These are phyloP conservation scores for Cucumis hystrix DNA, from an alignment of 306 rosid genomes.

Conservation along the genomic window DNA sequence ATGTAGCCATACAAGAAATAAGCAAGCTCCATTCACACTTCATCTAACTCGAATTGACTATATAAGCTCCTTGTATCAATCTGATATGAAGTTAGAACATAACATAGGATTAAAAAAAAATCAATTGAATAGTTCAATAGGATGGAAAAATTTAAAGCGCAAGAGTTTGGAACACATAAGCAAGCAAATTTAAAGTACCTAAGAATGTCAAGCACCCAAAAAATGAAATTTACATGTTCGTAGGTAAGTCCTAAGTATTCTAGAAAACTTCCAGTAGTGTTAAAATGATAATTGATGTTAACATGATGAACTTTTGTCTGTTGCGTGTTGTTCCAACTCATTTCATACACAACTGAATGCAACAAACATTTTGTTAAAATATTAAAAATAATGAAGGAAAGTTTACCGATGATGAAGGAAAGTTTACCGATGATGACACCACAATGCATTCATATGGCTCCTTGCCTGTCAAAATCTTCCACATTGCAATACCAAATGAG, in stretches of 20 bases:
- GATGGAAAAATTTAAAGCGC: neutral
- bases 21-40: too few species aligned
- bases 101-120: neutral
- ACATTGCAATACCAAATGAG: too few species aligned
- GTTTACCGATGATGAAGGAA: too few species aligned
- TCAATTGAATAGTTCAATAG: neutral
- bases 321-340: slow-evolving; percentile 79
- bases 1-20: too few species aligned
- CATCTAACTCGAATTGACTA: too few species aligned
- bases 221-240: slow-evolving; percentile 94
- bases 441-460: too few species aligned
- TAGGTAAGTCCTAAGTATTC: slow-evolving; percentile 93
- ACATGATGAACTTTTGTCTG: slow-evolving; percentile 73
- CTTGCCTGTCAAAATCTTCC: too few species aligned
- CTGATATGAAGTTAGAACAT: neutral
- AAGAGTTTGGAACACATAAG: neutral
- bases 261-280: slow-evolving; percentile 81
- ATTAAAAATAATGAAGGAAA: too few species aligned
- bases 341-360: slow-evolving; percentile 13
- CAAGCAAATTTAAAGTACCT: slow-evolving; percentile 34
- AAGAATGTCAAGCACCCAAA: slow-evolving; percentile 85
- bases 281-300: slow-evolving; percentile 63
- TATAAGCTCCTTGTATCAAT: too few species aligned
- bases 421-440: too few species aligned
- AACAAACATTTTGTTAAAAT: neutral